A percentile compares a stretch with the other conserved stretches of the same genome.
Evolutionary conservation across 73 alveolate species (phyloP).

Genomic region (Paraurostyla sp.): DNA sequence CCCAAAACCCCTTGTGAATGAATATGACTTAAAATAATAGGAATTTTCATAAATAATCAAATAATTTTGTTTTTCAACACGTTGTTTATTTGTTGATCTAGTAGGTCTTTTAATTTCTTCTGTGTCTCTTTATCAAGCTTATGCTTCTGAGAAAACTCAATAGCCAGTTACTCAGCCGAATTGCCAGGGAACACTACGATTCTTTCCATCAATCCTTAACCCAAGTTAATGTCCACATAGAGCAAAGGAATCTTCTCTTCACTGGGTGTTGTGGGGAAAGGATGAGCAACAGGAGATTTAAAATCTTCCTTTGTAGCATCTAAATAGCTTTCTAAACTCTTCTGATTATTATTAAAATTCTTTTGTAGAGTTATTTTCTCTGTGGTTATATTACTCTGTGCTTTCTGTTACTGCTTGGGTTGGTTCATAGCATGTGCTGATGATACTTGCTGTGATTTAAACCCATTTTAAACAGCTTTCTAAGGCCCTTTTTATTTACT

Average conservation of each 20-base stretch:
- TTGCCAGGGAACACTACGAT: slow-evolving; percentile 95
- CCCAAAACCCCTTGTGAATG: too few relatives aligned
- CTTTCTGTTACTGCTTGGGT: too few relatives aligned
- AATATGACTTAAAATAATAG: too few relatives aligned
- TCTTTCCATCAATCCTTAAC: slow-evolving; percentile 92
- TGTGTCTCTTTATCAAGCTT: slow-evolving; percentile 11
- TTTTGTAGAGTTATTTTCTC: too few relatives aligned
- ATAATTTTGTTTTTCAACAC: too few relatives aligned
- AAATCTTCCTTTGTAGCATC: background rate
- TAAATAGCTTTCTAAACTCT: background rate
- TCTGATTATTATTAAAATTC: background rate
- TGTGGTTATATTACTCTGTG: too few relatives aligned
- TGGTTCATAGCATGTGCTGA: too few relatives aligned
- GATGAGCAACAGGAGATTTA: background rate
- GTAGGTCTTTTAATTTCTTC: slow-evolving; percentile 2
- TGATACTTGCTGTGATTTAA: background rate
- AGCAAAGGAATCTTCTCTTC: slow-evolving; percentile 83
- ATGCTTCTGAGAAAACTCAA: slow-evolving; percentile 75
- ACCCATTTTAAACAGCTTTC: background rate
- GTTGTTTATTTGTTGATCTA: slow-evolving; percentile 30
- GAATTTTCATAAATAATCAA: too few relatives aligned
- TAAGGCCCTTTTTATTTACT: background rate
- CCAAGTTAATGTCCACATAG: slow-evolving; percentile 95
- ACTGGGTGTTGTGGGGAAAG: slow-evolving; percentile 7
- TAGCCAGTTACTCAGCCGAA: slow-evolving; percentile 90